Conservation (phyloP, 352 stramenopile species). For the Globisporangium sylvaticum region DNA sequence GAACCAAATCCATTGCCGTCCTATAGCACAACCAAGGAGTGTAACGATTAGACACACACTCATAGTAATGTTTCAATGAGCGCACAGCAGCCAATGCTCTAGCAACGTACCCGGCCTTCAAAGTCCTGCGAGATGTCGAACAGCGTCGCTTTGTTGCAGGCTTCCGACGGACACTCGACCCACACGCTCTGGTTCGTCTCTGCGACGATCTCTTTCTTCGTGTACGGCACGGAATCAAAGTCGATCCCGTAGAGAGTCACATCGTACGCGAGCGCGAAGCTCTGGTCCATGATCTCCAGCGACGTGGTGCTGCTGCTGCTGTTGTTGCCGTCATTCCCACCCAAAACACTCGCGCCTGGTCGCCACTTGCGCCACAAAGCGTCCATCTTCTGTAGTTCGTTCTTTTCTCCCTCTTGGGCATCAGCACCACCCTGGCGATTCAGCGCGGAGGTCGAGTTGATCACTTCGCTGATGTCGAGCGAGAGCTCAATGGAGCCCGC, state of each 20-base stretch:
- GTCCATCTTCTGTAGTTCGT: constrained; percentile 27
- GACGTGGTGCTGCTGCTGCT: neutral
- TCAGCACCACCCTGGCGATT: neutral
- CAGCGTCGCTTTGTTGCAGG: constrained; percentile 48
- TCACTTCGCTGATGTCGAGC: constrained; percentile 39
- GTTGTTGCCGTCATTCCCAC: neutral
- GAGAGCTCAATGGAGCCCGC: constrained; percentile 60
- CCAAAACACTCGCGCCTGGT: constrained; percentile 6
- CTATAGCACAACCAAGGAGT: constrained; percentile 21
- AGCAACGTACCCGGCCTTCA: constrained; percentile 34
- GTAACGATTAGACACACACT: neutral
- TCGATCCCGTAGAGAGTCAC: constrained; percentile 63
- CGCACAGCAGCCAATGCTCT: neutral
- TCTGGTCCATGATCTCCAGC: constrained; percentile 31
- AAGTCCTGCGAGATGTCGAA: constrained; percentile 75
- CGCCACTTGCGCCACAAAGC: constrained; percentile 23
- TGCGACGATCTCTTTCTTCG: constrained; percentile 49
- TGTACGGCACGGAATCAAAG: constrained; percentile 26
- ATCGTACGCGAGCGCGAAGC: constrained; percentile 70
- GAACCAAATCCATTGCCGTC: constrained; percentile 56
- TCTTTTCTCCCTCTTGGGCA: constrained; percentile 10
- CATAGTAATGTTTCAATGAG: neutral
- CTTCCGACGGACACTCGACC: constrained; percentile 47
- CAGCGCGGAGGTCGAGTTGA: constrained; percentile 32
- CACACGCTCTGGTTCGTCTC: constrained; percentile 77